These are phyloP conservation scores for Populus pruinosa DNA, from an alignment of 345 rosid species.

Conservation along the genomic window DNA sequence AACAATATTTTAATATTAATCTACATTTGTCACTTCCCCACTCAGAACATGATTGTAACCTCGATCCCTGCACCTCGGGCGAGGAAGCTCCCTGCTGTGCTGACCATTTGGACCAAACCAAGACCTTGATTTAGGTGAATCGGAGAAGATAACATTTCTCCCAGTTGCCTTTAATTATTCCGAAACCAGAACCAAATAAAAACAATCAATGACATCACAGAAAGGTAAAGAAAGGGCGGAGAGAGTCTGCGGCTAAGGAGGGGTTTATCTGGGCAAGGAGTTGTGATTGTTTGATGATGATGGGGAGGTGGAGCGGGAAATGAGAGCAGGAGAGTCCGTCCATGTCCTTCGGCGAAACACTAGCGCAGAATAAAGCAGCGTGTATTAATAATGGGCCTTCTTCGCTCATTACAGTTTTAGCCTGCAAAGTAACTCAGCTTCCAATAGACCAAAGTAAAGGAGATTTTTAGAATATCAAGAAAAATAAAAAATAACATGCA, in stretches of 20 bases:
- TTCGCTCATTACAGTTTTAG: background rate
- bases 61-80: constrained; percentile 91
- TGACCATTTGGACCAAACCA: constrained; percentile 98
- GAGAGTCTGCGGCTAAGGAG: background rate
- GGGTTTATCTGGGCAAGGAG: background rate
- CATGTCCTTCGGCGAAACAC: background rate
- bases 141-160: constrained; percentile 50
- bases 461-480: too few species aligned
- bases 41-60: constrained; percentile 80
- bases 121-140: constrained; percentile 58
- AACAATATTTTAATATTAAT: background rate
- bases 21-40: constrained; percentile 80
- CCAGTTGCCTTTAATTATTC: constrained; percentile 33
- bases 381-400: background rate
- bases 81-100: constrained; percentile 88
- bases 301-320: background rate
- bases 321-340: background rate
- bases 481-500: too few species aligned
- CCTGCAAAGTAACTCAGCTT: background rate
- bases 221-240: background rate
- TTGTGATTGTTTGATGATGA: background rate
- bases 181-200: constrained; percentile 7
- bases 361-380: background rate
- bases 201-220: background rate
- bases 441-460: too few species aligned